Base-by-base conservation (phyloP, 352 stramenopile species). In the Blastocystis sp. region DNA sequence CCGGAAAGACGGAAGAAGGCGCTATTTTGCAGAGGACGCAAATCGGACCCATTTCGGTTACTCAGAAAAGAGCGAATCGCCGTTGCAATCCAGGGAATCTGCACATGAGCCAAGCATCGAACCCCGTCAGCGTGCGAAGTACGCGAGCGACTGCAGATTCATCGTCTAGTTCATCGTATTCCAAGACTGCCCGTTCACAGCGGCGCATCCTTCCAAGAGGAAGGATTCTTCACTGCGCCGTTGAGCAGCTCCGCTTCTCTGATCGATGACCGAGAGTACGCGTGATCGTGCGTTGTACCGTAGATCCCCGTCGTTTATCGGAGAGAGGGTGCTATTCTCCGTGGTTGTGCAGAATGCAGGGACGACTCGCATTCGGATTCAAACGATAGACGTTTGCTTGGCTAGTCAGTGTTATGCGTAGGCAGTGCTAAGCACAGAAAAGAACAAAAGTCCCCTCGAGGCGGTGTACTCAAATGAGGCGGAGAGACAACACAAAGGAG, bases 291-390 rank as follows among this genome's bases (percentile, higher is more conserved):
- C 23, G 28, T n/a, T 79, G 7, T 17, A 21, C 14, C 21, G 23
- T 64, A 81, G 71, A 53, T 81, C 41, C 0, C 41, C 10, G 7
- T n/a, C 23, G n/a, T 81, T 62, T 65, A 81, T 81, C 21, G 71
- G 71, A 52, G 71, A 81, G 45, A 81, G 41, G 43, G 71, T 64
- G n/a, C 21, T 48, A 7, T 81, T 81, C 23, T 38, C 41, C 34
- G 41, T 81, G 17, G 45, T 38, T 0, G 43, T 81, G 9, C 61
- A 66, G 11, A 66, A 66, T 14, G 28, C 3, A n/a, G 28, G n/a
- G 10, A 40, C 61, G 40, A 66, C 61, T 40, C 28, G n/a, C 7
- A 66, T 66, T 38, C 45, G 10, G 48, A 81, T 81, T 21, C 69
- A 62, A 79, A 38, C 48, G 61, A 79, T 79, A 38, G 19, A 60